These are phyloP conservation scores for Rhynchospora tenuis DNA, from an alignment of 176 grass and related monocot species.

Conservation along the genomic window DNA sequence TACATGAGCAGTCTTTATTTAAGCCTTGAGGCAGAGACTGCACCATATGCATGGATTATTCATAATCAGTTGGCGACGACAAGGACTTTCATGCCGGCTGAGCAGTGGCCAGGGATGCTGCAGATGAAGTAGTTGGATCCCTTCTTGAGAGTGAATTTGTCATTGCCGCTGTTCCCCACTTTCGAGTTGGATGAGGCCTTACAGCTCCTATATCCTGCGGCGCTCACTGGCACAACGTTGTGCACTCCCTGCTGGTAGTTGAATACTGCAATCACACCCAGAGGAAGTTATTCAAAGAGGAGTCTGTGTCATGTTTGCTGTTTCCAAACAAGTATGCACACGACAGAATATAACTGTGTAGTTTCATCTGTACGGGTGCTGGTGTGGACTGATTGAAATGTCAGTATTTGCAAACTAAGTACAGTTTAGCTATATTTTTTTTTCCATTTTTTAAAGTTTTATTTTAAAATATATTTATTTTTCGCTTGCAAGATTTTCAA, in stretches of 20 bases:
- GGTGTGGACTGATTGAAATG: not conserved
- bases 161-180: constrained; percentile 10
- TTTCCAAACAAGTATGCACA: not conserved
- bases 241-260: constrained; percentile 44
- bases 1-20: constrained; percentile 27
- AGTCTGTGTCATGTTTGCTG: not conserved
- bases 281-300: not conserved
- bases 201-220: constrained; percentile 41
- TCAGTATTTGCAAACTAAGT: not conserved
- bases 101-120: constrained; percentile 50
- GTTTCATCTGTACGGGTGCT: not conserved
- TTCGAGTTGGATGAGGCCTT: constrained; percentile 12
- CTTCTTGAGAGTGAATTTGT: constrained; percentile 38
- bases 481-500: too few relatives aligned
- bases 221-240: constrained; percentile 51
- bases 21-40: not conserved
- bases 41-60: not conserved
- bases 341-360: not conserved
- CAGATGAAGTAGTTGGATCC: constrained; percentile 74
- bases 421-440: not conserved
- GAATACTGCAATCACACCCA: constrained; percentile 36
- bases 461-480: constrained; percentile 21
- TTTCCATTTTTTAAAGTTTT: constrained; percentile 15
- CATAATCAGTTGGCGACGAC: constrained; percentile 45
- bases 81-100: constrained; percentile 64